These are phyloP conservation scores for Tetraselmis chui DNA, from an alignment of 139 green algal species.

Conservation along the genomic window DNA sequence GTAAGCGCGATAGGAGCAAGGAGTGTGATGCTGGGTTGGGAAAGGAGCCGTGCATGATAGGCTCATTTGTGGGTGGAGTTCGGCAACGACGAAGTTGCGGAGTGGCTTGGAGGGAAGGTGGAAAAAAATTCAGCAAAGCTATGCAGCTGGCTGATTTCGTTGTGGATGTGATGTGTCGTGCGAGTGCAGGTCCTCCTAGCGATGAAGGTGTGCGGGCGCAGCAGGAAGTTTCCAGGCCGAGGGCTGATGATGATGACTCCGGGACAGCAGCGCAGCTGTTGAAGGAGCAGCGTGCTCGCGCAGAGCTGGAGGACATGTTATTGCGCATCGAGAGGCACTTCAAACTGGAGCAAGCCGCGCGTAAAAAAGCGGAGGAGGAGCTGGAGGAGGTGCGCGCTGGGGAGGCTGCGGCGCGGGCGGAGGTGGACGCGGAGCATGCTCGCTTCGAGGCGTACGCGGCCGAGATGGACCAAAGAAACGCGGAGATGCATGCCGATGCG, in stretches of 20 bases:
- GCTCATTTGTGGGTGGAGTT: too few relatives aligned
- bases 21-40: too few relatives aligned
- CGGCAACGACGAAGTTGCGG: too few relatives aligned
- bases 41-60: too few relatives aligned
- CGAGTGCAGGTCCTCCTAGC: background rate
- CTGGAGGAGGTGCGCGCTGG: conserved; percentile 35
- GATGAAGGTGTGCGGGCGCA: background rate
- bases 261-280: background rate
- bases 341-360: conserved; percentile 47
- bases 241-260: background rate
- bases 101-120: too few relatives aligned
- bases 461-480: conserved; percentile 15
- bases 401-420: conserved; percentile 24
- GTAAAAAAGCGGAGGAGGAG: conserved; percentile 49
- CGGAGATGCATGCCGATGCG: conserved; percentile 36
- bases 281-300: conserved; percentile 13
- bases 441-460: background rate
- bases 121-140: too few relatives aligned
- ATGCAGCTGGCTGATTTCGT: background rate
- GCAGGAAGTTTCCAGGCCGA: background rate
- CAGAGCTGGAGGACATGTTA: conserved; percentile 82
- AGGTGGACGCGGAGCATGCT: background rate
- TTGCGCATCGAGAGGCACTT: conserved; percentile 76
- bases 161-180: background rate
- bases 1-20: too few relatives aligned